A percentile compares a stretch with the other conserved stretches of the same genome.
Evolutionary conservation across 179 eudicot genomes (phyloP).

Genomic region (Sideroxylon spinosum): DNA sequence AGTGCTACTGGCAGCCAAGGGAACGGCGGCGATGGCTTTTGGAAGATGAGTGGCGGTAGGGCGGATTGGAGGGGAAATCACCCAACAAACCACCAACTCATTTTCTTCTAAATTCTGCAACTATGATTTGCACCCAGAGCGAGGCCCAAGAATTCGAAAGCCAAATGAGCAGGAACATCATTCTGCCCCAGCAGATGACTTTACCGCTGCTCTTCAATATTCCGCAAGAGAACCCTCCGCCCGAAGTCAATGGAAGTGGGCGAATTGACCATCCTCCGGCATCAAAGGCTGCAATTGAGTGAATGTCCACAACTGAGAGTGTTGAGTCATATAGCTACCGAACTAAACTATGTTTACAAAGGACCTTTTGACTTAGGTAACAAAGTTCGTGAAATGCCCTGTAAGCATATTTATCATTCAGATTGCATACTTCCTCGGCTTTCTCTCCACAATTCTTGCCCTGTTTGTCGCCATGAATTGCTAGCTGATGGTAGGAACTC

Average conservation of each 20-base stretch:
- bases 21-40: no score
- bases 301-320: slow-evolving; percentile 23
- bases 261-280: slow-evolving; percentile 25
- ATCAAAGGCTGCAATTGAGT: slow-evolving; percentile 28
- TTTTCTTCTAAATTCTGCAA: no score
- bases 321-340: slow-evolving; percentile 10
- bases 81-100: no score
- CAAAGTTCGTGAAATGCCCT: slow-evolving; percentile 30
- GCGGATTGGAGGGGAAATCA: no score
- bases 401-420: slow-evolving; percentile 29
- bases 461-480: slow-evolving; percentile 33
- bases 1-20: no score
- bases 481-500: slow-evolving; percentile 10
- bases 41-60: no score
- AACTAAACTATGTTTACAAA: slow-evolving; percentile 25
- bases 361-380: slow-evolving; percentile 21
- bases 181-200: slow-evolving; percentile 34
- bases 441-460: slow-evolving; percentile 26
- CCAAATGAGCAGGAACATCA: slow-evolving; percentile 34
- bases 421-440: slow-evolving; percentile 38
- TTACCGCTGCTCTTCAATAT: slow-evolving; percentile 30
- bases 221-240: no score
- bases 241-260: slow-evolving; percentile 23
- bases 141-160: slow-evolving; percentile 26
- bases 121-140: background rate